Conservation (phyloP, 2,329 filamentous ascomycete species). For the Colletotrichum sojae region DNA sequence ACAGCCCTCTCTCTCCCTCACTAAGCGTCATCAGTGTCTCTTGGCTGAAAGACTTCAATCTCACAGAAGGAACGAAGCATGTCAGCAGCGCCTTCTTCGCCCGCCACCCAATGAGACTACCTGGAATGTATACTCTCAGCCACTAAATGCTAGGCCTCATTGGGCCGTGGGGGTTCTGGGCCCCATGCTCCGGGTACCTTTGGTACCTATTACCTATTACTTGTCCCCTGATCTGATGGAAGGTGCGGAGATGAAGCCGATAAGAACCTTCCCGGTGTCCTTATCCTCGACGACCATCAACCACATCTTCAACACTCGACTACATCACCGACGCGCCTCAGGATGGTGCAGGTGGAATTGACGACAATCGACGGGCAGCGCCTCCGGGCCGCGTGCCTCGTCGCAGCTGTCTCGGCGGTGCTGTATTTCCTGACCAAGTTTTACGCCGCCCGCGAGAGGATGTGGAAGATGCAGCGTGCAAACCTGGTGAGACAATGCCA, state of each 20-base stretch:
- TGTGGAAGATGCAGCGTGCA: conserved; percentile 19
- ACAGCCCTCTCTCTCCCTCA: no score
- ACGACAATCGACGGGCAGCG: background rate
- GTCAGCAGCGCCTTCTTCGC: background rate
- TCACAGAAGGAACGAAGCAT: background rate
- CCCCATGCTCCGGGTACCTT: no score
- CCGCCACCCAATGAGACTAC: background rate
- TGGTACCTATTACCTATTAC: no score
- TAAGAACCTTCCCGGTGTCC: background rate
- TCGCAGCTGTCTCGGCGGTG: background rate
- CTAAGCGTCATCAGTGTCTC: no score
- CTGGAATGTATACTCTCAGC: background rate
- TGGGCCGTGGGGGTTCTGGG: background rate
- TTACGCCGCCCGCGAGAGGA: background rate
- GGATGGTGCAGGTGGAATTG: no score
- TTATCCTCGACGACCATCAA: background rate
- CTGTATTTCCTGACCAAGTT: conserved; percentile 18
- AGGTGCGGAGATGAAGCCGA: no score
- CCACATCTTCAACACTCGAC: no score
- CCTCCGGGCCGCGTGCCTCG: background rate
- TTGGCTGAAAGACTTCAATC: no score
- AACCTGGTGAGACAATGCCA: conserved; percentile 2
- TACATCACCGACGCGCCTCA: no score
- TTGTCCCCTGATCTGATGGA: no score
- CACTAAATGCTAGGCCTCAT: background rate